Evolutionary conservation across 2,329 filamentous ascomycete species (phyloP).

Genomic region (Torrubiellomyces zombiae): DNA sequence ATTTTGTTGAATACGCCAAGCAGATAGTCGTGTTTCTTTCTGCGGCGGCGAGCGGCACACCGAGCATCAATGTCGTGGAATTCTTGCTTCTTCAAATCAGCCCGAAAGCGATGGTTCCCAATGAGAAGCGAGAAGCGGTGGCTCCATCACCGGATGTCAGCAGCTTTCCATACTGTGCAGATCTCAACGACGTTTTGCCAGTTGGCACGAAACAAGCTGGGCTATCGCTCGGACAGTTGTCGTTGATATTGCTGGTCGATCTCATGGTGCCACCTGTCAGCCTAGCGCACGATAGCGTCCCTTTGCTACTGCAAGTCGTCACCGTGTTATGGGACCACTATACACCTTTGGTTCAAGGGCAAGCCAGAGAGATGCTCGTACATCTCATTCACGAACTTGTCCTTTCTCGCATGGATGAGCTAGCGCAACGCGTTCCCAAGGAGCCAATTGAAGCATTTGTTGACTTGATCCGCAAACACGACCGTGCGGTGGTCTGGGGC

Average conservation of each 20-base stretch:
- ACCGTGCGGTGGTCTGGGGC: slow-evolving; percentile 73
- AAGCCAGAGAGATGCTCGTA: slow-evolving; percentile 93
- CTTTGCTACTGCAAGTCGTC: slow-evolving; percentile 76
- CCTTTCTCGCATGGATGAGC: slow-evolving; percentile 59
- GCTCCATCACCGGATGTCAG: slow-evolving; percentile 57
- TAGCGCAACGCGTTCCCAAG: slow-evolving; percentile 43
- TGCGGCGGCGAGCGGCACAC: slow-evolving; percentile 51
- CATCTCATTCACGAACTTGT: slow-evolving; percentile 94
- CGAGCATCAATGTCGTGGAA: slow-evolving; percentile 83
- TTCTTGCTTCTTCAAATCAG: slow-evolving; percentile 82
- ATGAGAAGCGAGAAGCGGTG: slow-evolving; percentile 57
- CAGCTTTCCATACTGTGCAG: slow-evolving; percentile 75
- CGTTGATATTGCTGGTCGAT: slow-evolving; percentile 85
- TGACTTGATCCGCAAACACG: slow-evolving; percentile 70
- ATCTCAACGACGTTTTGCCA: slow-evolving; percentile 62
- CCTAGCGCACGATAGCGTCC: slow-evolving; percentile 61
- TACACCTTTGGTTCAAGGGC: slow-evolving; percentile 83
- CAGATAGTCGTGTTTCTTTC: slow-evolving; percentile 95
- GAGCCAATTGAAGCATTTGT: slow-evolving; percentile 74
- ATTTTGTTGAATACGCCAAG: slow-evolving; percentile 95
- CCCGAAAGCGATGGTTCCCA: slow-evolving; percentile 92
- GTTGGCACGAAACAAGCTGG: slow-evolving; percentile 83
- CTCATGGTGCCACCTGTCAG: slow-evolving; percentile 87
- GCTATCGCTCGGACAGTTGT: slow-evolving; percentile 83
- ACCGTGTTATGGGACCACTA: slow-evolving; percentile 97